Evolutionary conservation across 768 basidiomycete species (phyloP), one percentile per base, ranked within the genome.

Genomic region (Amyloporia xantha): DNA sequence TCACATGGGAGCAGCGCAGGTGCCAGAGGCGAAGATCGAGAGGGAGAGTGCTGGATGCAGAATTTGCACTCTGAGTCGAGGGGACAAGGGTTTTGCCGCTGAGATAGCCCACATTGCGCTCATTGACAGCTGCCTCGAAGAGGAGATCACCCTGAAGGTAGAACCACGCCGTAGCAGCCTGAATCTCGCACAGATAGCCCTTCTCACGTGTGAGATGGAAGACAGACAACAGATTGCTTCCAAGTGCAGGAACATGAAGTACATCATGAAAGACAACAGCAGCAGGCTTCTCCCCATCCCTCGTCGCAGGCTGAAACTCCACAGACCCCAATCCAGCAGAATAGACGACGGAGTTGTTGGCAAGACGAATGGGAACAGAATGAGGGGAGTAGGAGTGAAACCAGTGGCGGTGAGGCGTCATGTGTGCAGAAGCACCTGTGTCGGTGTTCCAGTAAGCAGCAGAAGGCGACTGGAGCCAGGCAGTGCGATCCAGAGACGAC

Each of bases 11-110:
- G 30, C 57, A 59, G n/a, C 64, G 54, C 24, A 51, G 52, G 55
- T 70, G 68, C 63, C 64, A 65, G 4, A 63, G 51, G 4, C 12
- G 21, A 6, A 59, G 48, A 44, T 59, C 60, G 13, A 65, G 44
- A 24, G 60, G 54, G 24, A 59, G 44, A 5, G 64, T 69, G 3
- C 40, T 52, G 12, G 51, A 49, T 9, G 44, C 48, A 40, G 47
- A 48, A 24, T 25, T 25, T 17, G 46, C 36, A 39, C 15, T 25
- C 23, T 44, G 45, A 1, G 54, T 50, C 7, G 40, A 17, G 24
- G 40, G 12, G 38, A 42, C 27, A 41, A 51, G 9, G 47, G 56
- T 50, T 20, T 15, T 37, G n/a, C 64, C 60, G 43, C 57, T 35
- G 13, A 65, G 54, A 41, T 59, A 62, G 9, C 53, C 61, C 13